Evolutionary conservation across 345 rosid genomes (phyloP).

Genomic region (Pseudoturritis turrita): DNA sequence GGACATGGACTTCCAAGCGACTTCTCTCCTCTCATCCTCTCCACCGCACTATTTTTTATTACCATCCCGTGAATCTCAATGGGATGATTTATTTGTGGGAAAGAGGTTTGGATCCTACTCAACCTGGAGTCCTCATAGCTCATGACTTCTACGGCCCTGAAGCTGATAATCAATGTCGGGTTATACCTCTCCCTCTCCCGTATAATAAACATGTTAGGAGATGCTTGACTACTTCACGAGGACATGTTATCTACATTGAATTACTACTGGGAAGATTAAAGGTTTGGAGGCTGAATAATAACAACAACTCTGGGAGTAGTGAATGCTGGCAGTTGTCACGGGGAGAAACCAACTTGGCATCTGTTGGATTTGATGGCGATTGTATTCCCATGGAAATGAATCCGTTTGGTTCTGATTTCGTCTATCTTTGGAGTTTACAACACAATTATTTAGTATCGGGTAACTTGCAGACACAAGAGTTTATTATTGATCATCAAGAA

Average conservation of each 20-base stretch:
- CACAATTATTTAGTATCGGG: neutral
- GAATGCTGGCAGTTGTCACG: neutral
- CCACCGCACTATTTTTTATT: neutral
- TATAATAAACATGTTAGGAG: neutral
- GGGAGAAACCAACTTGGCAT: neutral
- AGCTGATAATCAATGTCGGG: neutral
- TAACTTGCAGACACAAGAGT: neutral
- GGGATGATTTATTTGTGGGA: neutral
- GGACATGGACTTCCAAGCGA: neutral
- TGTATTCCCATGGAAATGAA: slow-evolving; percentile 7
- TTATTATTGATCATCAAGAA: neutral
- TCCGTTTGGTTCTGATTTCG: neutral
- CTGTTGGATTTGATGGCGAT: neutral
- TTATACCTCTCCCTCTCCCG: slow-evolving; percentile 9
- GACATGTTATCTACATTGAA: neutral
- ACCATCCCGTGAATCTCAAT: neutral
- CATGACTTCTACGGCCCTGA: slow-evolving; percentile 3
- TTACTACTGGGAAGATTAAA: neutral
- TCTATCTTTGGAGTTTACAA: neutral
- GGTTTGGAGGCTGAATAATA: neutral
- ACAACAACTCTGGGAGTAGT: neutral
- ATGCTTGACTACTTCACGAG: slow-evolving; percentile 12
- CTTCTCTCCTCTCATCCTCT: neutral
- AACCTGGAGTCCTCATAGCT: neutral
- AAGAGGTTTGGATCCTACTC: neutral